These are phyloP conservation scores for Botryotinia globosa DNA, from an alignment of 2,329 filamentous ascomycete genomes.

Conservation along the genomic window DNA sequence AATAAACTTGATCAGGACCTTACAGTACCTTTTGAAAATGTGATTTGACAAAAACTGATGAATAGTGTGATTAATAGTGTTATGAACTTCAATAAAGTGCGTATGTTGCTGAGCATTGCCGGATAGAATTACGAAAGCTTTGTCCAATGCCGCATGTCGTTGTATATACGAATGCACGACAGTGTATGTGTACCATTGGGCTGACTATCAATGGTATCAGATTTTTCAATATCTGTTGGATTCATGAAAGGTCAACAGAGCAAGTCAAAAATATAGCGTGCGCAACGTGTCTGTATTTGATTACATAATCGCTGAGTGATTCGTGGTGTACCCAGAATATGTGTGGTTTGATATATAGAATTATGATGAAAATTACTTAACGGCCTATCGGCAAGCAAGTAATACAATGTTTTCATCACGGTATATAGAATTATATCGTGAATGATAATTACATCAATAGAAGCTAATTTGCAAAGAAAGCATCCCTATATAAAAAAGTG, in stretches of 20 bases:
- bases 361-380: not conserved
- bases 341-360: not conserved
- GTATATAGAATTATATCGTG: too few relatives aligned
- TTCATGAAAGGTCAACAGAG: rapidly evolving
- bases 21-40: not conserved
- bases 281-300: not conserved
- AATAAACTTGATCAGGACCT: not conserved
- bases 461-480: not conserved
- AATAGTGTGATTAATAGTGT: not conserved
- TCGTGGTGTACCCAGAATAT: too few relatives aligned
- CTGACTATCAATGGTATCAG: not conserved
- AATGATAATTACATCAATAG: too few relatives aligned
- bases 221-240: not conserved
- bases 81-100: not conserved
- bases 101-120: not conserved
- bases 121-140: not conserved
- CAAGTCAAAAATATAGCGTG: not conserved
- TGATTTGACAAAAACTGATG: not conserved
- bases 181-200: too few relatives aligned
- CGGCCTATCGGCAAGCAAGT: not conserved
- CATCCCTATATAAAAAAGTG: not conserved
- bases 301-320: not conserved
- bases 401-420: rapidly evolving
- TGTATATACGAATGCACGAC: not conserved
- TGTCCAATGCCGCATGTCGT: not conserved